Conservation (phyloP, 2,329 filamentous ascomycete genomes). For the Incumbomyces lentus region DNA sequence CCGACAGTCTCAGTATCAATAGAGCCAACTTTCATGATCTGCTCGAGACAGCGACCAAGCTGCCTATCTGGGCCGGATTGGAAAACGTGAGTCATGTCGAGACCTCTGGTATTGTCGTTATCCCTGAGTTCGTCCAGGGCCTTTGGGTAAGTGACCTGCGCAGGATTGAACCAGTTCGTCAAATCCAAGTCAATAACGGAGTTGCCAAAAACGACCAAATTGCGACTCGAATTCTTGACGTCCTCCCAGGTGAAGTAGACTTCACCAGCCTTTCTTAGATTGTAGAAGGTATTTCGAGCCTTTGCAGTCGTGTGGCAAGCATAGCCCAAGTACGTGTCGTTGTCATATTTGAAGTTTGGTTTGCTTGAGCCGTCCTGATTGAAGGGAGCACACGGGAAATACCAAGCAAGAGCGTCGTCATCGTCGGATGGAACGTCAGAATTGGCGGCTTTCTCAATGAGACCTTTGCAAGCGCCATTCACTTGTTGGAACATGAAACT, state of each 20-base stretch:
- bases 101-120: slow-evolving; percentile 61
- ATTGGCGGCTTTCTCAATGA: slow-evolving; percentile 61
- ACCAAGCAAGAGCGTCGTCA: slow-evolving; percentile 76
- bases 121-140: slow-evolving; percentile 72
- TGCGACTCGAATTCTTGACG: slow-evolving; percentile 75
- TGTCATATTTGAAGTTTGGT: slow-evolving; percentile 54
- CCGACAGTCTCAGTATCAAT: slow-evolving; percentile 94
- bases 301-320: slow-evolving; percentile 69
- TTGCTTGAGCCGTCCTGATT: slow-evolving; percentile 83
- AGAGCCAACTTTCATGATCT: slow-evolving; percentile 91
- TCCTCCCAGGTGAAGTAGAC: slow-evolving; percentile 97
- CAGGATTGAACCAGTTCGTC: slow-evolving; percentile 77
- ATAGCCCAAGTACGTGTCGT: slow-evolving; percentile 60
- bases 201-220: slow-evolving; percentile 88
- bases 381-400: slow-evolving; percentile 85
- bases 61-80: slow-evolving; percentile 69
- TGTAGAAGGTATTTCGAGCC: slow-evolving; percentile 67
- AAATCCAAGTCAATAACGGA: slow-evolving; percentile 85
- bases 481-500: slow-evolving; percentile 98
- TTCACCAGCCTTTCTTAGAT: slow-evolving; percentile 60
- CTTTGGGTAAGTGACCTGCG: slow-evolving; percentile 63
- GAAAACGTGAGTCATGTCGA: slow-evolving; percentile 82
- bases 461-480: slow-evolving; percentile 86
- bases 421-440: slow-evolving; percentile 73
- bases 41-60: slow-evolving; percentile 74